These are phyloP conservation scores for Geotrichum fermentans DNA, from an alignment of 1,139 yeast species.

Conservation along the genomic window DNA sequence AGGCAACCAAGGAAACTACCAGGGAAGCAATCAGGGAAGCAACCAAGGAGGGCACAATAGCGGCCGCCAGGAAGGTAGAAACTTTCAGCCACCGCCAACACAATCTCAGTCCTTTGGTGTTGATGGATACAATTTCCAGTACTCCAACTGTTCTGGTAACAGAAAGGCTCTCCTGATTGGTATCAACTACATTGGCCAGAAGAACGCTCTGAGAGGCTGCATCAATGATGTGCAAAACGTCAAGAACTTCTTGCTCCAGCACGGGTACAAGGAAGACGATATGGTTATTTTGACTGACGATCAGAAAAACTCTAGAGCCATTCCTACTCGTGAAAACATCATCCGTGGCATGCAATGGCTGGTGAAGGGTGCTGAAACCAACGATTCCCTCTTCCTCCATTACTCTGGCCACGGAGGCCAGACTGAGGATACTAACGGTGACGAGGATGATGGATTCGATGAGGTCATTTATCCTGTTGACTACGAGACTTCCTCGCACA, in stretches of 20 bases:
- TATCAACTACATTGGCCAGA: conserved; percentile 77
- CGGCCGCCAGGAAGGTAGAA: conserved; percentile 9
- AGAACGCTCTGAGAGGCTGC: conserved; percentile 72
- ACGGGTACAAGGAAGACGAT: conserved; percentile 70
- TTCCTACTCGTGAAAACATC: conserved; percentile 77
- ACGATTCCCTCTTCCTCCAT: conserved; percentile 63
- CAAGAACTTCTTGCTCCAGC: conserved; percentile 40
- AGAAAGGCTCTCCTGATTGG: conserved; percentile 84
- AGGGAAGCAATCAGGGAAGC: neutral
- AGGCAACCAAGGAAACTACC: neutral
- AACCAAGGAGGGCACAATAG: neutral
- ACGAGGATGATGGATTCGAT: conserved; percentile 85
- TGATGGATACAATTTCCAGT: conserved; percentile 46
- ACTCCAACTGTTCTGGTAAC: conserved; percentile 70
- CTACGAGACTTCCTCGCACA: conserved; percentile 65
- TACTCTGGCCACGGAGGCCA: conserved; percentile 95
- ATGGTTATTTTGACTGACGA: conserved; percentile 84
- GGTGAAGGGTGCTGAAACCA: conserved; percentile 75
- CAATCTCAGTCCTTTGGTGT: conserved; percentile 40
- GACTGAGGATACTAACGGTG: conserved; percentile 74
- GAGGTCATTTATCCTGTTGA: conserved; percentile 91
- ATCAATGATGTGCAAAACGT: conserved; percentile 54
- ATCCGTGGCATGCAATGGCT: conserved; percentile 89
- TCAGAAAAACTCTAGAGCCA: conserved; percentile 53
- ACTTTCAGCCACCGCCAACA: conserved; percentile 35